Evolutionary conservation across 2,329 filamentous ascomycete species (phyloP).

Genomic region (Verticillium tricorpus): DNA sequence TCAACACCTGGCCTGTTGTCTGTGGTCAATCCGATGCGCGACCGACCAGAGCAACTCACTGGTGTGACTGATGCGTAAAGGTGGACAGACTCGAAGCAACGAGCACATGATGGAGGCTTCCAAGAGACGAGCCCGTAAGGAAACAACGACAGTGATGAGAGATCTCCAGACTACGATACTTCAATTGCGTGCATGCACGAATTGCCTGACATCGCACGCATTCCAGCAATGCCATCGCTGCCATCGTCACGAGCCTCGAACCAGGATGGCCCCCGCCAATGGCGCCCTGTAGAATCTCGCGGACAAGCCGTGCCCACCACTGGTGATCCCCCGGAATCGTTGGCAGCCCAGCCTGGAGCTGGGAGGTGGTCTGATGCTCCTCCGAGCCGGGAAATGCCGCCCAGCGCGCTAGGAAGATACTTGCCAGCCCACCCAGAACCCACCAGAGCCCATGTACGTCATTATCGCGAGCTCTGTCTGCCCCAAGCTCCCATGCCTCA

Average conservation of each 20-base stretch:
- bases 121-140: background rate
- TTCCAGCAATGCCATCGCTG: background rate
- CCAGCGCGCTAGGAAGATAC: slow-evolving; percentile 9
- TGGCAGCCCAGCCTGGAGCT: background rate
- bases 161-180: background rate
- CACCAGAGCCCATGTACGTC: background rate
- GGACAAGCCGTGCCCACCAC: background rate
- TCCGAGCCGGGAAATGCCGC: slow-evolving; percentile 12
- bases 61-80: no score
- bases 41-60: no score
- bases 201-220: background rate
- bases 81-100: no score
- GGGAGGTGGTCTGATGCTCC: background rate
- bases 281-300: background rate
- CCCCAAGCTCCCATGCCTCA: background rate
- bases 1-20: no score
- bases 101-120: background rate
- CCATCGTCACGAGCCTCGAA: background rate
- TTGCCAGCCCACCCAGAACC: background rate
- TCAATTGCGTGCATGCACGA: background rate
- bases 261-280: background rate
- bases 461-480: background rate
- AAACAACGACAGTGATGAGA: background rate
- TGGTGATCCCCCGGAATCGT: background rate
- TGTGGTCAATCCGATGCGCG: no score